Evolutionary conservation across 495 filamentous ascomycete genomes (phyloP).

Genomic region (Penicillium crystallinum): DNA sequence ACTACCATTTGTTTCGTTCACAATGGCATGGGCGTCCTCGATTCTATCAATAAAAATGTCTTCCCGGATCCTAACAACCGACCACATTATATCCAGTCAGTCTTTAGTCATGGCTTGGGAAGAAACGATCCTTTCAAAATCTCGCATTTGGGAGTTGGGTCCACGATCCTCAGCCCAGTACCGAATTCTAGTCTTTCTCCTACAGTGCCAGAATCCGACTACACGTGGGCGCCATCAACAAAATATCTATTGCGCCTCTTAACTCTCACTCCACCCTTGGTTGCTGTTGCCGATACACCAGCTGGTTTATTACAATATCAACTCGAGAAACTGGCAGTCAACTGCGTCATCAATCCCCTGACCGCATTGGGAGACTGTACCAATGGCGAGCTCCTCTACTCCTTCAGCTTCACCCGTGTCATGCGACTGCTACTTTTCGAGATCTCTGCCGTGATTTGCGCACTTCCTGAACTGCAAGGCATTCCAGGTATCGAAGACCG

Average conservation of each 20-base stretch:
- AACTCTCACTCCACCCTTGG: slow-evolving; percentile 45
- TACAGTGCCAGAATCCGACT: slow-evolving; percentile 14
- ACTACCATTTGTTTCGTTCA: slow-evolving; percentile 79
- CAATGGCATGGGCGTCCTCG: slow-evolving; percentile 75
- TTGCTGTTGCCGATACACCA: slow-evolving; percentile 42
- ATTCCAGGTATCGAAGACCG: slow-evolving; percentile 53
- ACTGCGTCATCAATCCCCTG: slow-evolving; percentile 75
- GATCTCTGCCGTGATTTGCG: slow-evolving; percentile 56
- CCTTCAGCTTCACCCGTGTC: slow-evolving; percentile 49
- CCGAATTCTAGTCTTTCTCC: slow-evolving; percentile 17
- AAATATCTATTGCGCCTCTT: slow-evolving; percentile 48
- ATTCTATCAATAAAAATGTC: slow-evolving; percentile 60
- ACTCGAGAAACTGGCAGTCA: slow-evolving; percentile 76
- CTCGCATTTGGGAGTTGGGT: slow-evolving; percentile 58
- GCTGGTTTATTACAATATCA: slow-evolving; percentile 50
- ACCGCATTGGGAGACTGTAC: slow-evolving; percentile 65
- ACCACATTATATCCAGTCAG: slow-evolving; percentile 71
- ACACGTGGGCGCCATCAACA: slow-evolving; percentile 36
- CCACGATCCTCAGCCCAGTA: slow-evolving; percentile 54
- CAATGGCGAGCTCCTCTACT: slow-evolving; percentile 68
- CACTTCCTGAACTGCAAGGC: slow-evolving; percentile 61
- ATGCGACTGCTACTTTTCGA: slow-evolving; percentile 63
- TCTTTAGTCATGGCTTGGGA: slow-evolving; percentile 62
- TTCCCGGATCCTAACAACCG: slow-evolving; percentile 60
- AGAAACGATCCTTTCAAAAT: slow-evolving; percentile 53